These are phyloP conservation scores for Rhytidhysteron rufulum DNA, from an alignment of 2,329 filamentous ascomycete genomes.

Conservation along the genomic window DNA sequence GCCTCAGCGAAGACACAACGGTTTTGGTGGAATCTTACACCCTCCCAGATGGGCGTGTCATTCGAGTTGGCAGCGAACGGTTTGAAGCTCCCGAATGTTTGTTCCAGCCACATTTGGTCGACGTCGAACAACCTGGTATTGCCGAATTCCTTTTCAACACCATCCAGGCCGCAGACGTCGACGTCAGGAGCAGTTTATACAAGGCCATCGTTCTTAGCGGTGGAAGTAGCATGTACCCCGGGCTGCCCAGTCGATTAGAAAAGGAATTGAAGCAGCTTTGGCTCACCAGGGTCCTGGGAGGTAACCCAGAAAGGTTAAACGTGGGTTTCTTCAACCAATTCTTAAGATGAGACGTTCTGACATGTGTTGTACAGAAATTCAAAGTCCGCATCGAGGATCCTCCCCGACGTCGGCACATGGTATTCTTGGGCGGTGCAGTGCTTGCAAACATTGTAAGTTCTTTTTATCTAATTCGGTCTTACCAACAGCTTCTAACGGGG, in stretches of 20 bases:
- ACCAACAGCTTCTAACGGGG: slow-evolving; percentile 11
- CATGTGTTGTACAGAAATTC: slow-evolving; percentile 66
- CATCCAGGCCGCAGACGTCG: slow-evolving; percentile 92
- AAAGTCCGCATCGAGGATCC: slow-evolving; percentile 99
- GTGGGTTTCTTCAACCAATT: slow-evolving; percentile 37
- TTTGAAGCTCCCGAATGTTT: slow-evolving; percentile 98
- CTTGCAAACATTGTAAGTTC: slow-evolving; percentile 78
- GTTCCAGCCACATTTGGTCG: slow-evolving; percentile 96
- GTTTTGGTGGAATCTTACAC: slow-evolving; percentile 98
- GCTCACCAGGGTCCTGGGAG: slow-evolving; percentile 85
- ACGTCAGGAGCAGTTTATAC: slow-evolving; percentile 89
- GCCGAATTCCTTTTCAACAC: slow-evolving; percentile 99
- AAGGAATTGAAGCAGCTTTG: slow-evolving; percentile 99
- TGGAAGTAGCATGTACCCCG: slow-evolving; percentile 98
- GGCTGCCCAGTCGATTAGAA: slow-evolving; percentile 87
- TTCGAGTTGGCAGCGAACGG: slow-evolving; percentile 91
- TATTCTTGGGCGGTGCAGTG: slow-evolving; percentile 96
- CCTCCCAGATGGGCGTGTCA: slow-evolving; percentile 90
- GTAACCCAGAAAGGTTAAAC: slow-evolving; percentile 86
- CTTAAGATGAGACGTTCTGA: slow-evolving; percentile 14
- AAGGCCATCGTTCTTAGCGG: slow-evolving; percentile 96
- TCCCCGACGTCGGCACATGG: slow-evolving; percentile 93
- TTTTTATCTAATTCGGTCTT: slow-evolving; percentile 1
- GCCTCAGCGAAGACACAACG: slow-evolving; percentile 93
- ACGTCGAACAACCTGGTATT: slow-evolving; percentile 94